These are phyloP conservation scores for Sergeia podlipaevii DNA, from an alignment of 208 protist genomes.

Conservation along the genomic window DNA sequence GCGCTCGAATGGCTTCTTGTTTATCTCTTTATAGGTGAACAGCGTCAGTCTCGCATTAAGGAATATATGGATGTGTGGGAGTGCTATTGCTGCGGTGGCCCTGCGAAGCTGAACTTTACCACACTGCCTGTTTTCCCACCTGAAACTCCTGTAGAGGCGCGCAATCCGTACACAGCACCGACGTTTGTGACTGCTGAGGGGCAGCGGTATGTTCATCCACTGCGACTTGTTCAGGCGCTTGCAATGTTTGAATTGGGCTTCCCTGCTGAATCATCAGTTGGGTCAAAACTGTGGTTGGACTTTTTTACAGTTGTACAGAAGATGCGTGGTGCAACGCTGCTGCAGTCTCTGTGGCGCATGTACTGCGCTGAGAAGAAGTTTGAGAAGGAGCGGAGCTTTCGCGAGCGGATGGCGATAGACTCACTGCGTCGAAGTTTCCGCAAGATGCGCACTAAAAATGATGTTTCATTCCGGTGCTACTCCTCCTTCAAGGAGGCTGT, in stretches of 20 bases:
- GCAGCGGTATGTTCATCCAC: constrained; percentile 35
- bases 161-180: background rate
- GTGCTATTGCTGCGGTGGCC: constrained; percentile 55
- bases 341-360: constrained; percentile 87
- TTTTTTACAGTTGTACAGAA: constrained; percentile 74
- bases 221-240: constrained; percentile 67
- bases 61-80: constrained; percentile 70
- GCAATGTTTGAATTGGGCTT: constrained; percentile 69
- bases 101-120: constrained; percentile 35
- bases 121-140: constrained; percentile 52
- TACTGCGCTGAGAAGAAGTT: constrained; percentile 50
- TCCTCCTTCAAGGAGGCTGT: constrained; percentile 50
- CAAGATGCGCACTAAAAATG: constrained; percentile 29
- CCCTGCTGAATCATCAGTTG: constrained; percentile 65
- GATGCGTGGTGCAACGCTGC: constrained; percentile 57
- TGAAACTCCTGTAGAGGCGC: background rate
- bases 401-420: constrained; percentile 28
- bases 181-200: too few species aligned
- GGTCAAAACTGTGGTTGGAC: constrained; percentile 70
- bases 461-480: constrained; percentile 35
- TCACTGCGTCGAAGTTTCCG: constrained; percentile 54
- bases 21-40: constrained; percentile 58
- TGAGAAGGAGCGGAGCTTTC: constrained; percentile 32
- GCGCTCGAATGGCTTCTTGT: constrained; percentile 52
- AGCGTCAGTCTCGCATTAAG: constrained; percentile 33